Base-by-base conservation (phyloP, 2,329 filamentous ascomycete genomes). In the Epichloe sp. region DNA sequence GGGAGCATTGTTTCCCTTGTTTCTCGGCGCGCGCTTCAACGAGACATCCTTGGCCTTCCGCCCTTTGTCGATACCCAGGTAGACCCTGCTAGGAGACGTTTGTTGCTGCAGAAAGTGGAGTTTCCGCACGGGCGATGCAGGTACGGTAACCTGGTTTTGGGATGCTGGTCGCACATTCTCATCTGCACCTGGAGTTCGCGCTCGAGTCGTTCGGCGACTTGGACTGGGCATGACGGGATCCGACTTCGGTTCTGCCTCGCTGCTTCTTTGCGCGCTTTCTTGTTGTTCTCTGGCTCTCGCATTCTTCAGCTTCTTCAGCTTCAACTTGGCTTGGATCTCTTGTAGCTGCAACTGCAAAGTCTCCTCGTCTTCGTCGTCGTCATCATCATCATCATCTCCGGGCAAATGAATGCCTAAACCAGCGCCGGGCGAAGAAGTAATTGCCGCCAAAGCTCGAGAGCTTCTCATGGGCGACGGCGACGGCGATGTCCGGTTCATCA, bases 21-120 rank as follows among this genome's bases (percentile, higher is more conserved):
- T 62, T 52, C 70, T 76, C 2, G 81, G 74, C 3, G 87, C 81
- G 57, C 88, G 77, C 65, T 87, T 93, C 31, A 97, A 70, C 3
- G 90, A 96, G 35, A 97, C 76, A 59, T 96, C 88, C 53, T 80
- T 80, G 2, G 84, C 89, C 59, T 76, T 85, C 37, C 90, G 71
- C 1, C 88, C 89, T 64, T 95, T 94, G 67, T 95, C 90, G 55
- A 97, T 94, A 5, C 93, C 91, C 15, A 97, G 67, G 17, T 88
- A 68, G 14, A 93, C 79, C 54, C 90, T 77, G 49, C 85, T 85
- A 1, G 93, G 91, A 1, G 90, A 96, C 26, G 76, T 80, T 37
- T 81, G 82, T 14, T 78, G 71, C 2, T 73, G 62, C 1, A 67
- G 63, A 14, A 71, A 66, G 64, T 74, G 68, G 59, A 72, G 58